A percentile compares a stretch with the other conserved stretches of the same genome.
Conservation (phyloP, 2,329 filamentous ascomycete species). For the Pseudopithomyces chartarum region DNA sequence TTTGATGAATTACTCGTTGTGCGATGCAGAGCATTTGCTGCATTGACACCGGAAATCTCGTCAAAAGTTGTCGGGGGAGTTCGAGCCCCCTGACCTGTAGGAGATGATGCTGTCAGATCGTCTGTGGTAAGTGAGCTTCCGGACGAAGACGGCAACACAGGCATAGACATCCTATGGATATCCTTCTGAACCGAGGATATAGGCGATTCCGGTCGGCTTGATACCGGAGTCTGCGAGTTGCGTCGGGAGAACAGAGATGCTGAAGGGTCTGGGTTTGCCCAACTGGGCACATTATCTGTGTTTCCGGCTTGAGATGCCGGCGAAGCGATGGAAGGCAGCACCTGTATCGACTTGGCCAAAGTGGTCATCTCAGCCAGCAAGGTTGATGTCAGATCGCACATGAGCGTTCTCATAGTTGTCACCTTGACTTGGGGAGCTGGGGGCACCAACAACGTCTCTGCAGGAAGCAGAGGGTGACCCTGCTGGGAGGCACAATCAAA, state of each 20-base stretch:
- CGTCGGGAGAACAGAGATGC: conserved; percentile 29
- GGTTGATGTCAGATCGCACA: conserved; percentile 51
- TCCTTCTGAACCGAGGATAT: conserved; percentile 58
- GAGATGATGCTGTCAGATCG: conserved; percentile 32
- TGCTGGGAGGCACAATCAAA: conserved; percentile 68
- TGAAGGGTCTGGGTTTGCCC: conserved; percentile 33
- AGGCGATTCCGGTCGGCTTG: conserved; percentile 39
- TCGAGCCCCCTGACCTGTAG: conserved; percentile 30
- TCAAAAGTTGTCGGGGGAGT: conserved; percentile 57
- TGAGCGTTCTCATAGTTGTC: conserved; percentile 65
- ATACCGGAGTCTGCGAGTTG: conserved; percentile 36
- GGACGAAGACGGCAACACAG: conserved; percentile 57
- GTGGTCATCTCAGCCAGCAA: conserved; percentile 55
- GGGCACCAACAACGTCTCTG: conserved; percentile 74
- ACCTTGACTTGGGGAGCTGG: conserved; percentile 69
- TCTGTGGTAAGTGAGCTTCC: conserved; percentile 29
- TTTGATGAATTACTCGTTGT: conserved; percentile 31
- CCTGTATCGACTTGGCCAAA: conserved; percentile 54
- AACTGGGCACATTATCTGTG: conserved; percentile 32
- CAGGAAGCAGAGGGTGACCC: conserved; percentile 53
- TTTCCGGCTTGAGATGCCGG: conserved; percentile 37
- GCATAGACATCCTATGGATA: conserved; percentile 80
- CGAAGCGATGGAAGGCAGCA: conserved; percentile 67
- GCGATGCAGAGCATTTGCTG: conserved; percentile 49
- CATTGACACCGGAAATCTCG: conserved; percentile 43